Conservation (phyloP, 805 yeast species). For the Yarrowia sp. region DNA sequence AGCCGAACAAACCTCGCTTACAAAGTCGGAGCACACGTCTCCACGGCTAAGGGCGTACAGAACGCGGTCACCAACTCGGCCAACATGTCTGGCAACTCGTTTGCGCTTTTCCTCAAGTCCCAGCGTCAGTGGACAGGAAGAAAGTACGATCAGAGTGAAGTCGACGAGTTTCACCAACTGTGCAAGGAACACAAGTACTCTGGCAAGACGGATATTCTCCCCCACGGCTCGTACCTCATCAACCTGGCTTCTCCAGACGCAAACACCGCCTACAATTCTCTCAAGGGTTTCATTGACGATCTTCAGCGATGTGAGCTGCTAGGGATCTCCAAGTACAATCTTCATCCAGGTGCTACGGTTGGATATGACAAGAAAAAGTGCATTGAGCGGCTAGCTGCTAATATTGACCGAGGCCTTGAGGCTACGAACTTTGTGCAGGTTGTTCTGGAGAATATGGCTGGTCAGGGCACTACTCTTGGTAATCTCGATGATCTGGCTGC, state of each 20-base stretch:
- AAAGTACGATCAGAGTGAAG: conserved; percentile 70
- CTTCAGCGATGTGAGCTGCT: conserved; percentile 83
- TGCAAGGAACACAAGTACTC: conserved; percentile 58
- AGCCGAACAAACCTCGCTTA: conserved; percentile 21
- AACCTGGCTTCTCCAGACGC: conserved; percentile 90
- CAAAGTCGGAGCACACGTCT: conserved; percentile 86
- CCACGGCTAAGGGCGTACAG: conserved; percentile 66
- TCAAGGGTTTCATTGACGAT: conserved; percentile 83
- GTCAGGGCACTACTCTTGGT: conserved; percentile 91
- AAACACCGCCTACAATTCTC: conserved; percentile 78
- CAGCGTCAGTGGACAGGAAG: conserved; percentile 94
- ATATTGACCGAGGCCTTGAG: conserved; percentile 77
- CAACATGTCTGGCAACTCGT: conserved; percentile 72
- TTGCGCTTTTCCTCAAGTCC: conserved; percentile 88
- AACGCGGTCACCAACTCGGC: conserved; percentile 68
- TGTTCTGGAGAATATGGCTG: conserved; percentile 97
- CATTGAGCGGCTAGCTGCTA: conserved; percentile 71
- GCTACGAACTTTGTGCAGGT: conserved; percentile 82
- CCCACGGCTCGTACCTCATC: conserved; percentile 94
- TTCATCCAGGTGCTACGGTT: conserved; percentile 86
- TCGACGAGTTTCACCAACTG: conserved; percentile 64
- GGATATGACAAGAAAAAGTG: conserved; percentile 73
- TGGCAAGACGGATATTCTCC: conserved; percentile 66
- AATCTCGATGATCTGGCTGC: conserved; percentile 73
- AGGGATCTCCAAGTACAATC: conserved; percentile 84